These are phyloP conservation scores for Daldinia vernicosa DNA, from an alignment of 495 filamentous ascomycete species.

Conservation along the genomic window DNA sequence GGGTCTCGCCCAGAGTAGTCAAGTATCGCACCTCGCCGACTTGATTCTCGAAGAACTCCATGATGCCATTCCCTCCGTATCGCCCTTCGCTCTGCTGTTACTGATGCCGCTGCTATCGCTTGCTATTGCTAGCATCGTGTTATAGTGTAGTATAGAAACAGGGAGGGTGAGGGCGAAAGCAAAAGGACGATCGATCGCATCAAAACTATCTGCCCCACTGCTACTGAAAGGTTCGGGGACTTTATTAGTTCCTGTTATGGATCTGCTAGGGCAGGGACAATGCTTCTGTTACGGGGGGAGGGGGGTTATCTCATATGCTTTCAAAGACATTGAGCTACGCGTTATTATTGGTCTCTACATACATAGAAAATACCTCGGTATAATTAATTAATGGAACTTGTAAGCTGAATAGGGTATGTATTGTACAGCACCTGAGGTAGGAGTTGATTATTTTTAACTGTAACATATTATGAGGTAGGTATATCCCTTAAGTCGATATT, in stretches of 20 bases:
- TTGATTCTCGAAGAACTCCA: conserved; percentile 66
- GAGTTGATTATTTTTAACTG: too few relatives aligned
- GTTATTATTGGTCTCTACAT: not conserved
- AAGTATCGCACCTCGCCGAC: conserved; percentile 65
- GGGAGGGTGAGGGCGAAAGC: conserved; percentile 7
- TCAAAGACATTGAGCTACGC: not conserved
- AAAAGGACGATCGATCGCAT: conserved; percentile 17
- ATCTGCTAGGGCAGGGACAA: conserved; percentile 1
- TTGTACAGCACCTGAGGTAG: too few relatives aligned
- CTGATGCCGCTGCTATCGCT: not conserved
- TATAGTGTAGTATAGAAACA: conserved; percentile 3
- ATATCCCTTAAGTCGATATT: too few relatives aligned
- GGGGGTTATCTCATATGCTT: conserved; percentile 5
- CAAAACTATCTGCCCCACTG: conserved; percentile 27
- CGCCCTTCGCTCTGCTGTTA: conserved; percentile 12
- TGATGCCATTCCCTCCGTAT: conserved; percentile 44
- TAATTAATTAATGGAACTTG: not conserved
- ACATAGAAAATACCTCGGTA: not conserved
- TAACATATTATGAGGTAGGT: too few relatives aligned
- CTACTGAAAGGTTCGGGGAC: conserved; percentile 18
- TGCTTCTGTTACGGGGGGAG: conserved; percentile 10
- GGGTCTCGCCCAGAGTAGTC: conserved; percentile 41
- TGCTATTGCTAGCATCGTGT: conserved; percentile 27
- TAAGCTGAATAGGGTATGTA: too few relatives aligned
- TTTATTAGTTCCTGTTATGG: conserved; percentile 27